Percentiles rank a stretch among this genome's conserved stretches.
Evolutionary conservation across 1,284 basidiomycete genomes (phyloP).

Genomic region (Exobasidium cylindrosporum): DNA sequence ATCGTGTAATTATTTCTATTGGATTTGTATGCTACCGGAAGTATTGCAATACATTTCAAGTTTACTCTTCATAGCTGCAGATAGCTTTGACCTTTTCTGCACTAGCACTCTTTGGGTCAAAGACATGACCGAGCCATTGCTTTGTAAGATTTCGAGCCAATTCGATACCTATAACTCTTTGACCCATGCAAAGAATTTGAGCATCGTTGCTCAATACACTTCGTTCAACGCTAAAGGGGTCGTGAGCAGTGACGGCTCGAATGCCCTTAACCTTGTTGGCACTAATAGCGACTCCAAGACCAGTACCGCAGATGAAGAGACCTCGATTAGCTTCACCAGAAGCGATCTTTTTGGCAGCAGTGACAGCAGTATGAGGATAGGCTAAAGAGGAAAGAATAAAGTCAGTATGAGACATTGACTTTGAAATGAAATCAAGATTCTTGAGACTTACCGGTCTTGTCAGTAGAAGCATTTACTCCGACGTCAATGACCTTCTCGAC

Average conservation of each 20-base stretch:
- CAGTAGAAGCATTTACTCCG: slow-evolving; percentile 35
- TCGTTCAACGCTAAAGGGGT: slow-evolving; percentile 58
- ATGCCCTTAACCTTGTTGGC: slow-evolving; percentile 57
- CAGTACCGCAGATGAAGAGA: slow-evolving; percentile 58
- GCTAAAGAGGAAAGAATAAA: slow-evolving; percentile 24
- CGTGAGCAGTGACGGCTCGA: slow-evolving; percentile 57
- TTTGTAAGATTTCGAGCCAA: slow-evolving; percentile 56
- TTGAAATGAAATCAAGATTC: too few species aligned
- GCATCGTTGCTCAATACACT: slow-evolving; percentile 58
- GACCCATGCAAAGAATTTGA: slow-evolving; percentile 59
- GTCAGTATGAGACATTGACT: slow-evolving; percentile 9
- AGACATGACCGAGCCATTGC: slow-evolving; percentile 58
- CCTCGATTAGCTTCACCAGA: slow-evolving; percentile 58
- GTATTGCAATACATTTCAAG: not conserved
- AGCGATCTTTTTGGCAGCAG: slow-evolving; percentile 57
- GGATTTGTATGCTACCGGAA: not conserved
- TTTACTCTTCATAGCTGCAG: slow-evolving; percentile 18
- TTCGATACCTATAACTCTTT: slow-evolving; percentile 58
- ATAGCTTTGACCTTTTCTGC: slow-evolving; percentile 58
- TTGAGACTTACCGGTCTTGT: slow-evolving; percentile 42
- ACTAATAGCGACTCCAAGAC: slow-evolving; percentile 57
- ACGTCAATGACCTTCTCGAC: slow-evolving; percentile 40
- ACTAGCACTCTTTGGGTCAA: slow-evolving; percentile 55
- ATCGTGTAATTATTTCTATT: not conserved
- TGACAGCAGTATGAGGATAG: slow-evolving; percentile 58